Conservation (phyloP, 768 basidiomycete genomes). For the Russula sp. region DNA sequence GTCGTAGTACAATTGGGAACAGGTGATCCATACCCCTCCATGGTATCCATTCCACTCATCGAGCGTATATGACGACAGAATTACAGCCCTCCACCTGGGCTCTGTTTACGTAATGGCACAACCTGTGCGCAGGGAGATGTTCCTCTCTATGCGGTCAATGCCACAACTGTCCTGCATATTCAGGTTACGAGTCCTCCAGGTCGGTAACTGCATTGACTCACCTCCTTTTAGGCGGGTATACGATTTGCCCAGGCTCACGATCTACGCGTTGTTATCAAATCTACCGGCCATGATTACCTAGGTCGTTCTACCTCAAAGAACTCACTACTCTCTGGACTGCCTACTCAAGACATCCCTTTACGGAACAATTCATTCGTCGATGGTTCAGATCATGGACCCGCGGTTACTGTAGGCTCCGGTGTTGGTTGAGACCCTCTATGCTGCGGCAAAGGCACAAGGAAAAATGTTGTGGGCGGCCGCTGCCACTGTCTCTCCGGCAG, state of each 20-base stretch:
- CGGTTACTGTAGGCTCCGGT: slow-evolving; percentile 32
- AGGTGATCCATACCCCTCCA: slow-evolving; percentile 1
- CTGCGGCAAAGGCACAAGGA: slow-evolving; percentile 25
- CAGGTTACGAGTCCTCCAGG: slow-evolving; percentile 11
- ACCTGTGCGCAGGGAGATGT: slow-evolving; percentile 25
- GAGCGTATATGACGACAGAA: slow-evolving; percentile 8
- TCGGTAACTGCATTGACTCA: background rate
- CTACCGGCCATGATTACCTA: slow-evolving; percentile 43
- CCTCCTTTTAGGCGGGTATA: slow-evolving; percentile 33
- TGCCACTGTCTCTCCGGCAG: slow-evolving; percentile 30
- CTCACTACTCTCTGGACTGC: slow-evolving; percentile 45
- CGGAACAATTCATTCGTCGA: slow-evolving; percentile 29
- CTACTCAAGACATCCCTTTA: slow-evolving; percentile 40
- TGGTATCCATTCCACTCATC: background rate
- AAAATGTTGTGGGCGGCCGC: slow-evolving; percentile 33
- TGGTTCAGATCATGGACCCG: slow-evolving; percentile 32
- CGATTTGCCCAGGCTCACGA: slow-evolving; percentile 35
- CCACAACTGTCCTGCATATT: slow-evolving; percentile 20
- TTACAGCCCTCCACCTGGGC: slow-evolving; percentile 11
- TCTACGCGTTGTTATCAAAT: slow-evolving; percentile 38
- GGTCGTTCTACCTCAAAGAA: slow-evolving; percentile 45
- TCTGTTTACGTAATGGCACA: slow-evolving; percentile 23
- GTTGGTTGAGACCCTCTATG: slow-evolving; percentile 29
- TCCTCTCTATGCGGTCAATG: slow-evolving; percentile 28
- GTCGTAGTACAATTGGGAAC: slow-evolving; percentile 29